Base-by-base conservation (phyloP, 169 alveolate genomes). In the Eimeria sp. region DNA sequence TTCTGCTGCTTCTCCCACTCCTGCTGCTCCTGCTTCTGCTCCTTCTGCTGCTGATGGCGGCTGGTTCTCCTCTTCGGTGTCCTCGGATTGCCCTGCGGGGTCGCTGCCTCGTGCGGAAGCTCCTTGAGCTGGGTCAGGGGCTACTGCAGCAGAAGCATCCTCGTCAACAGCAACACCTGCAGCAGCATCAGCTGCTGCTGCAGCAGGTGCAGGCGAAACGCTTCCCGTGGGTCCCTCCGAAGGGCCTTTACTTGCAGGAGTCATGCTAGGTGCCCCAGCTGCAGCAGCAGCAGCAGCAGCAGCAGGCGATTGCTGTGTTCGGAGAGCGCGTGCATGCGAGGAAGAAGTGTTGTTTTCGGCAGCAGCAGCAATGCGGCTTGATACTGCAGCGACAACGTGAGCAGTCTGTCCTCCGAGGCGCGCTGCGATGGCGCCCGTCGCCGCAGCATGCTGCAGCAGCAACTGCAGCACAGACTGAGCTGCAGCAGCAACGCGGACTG, bases 361-460 rank as follows among this genome's bases (percentile, higher is more conserved):
- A 52, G 90, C 90, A 83, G 91, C 91, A 85, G 62, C 58, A 60
- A 85, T 85, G 40, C 91, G 91, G 62, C 58, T 25, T 40, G 91
- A 33, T 20, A 85, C 91, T 60, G 91, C 91, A 58, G 91, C 60
- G 8, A 10, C 78, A 37, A 85, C 91, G 20, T 33, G 46, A 33
- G 91, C 62, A n/a, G 91, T 40, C 68, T 68, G 33, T 13, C 91
- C 91, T 20, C 37, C 37, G 60, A 33, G 91, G 56, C 91, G 18
- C 25, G 91, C 91, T 30, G 91, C 78, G 74, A 16, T 71, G 66
- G 91, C 91, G n/a, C 91, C 91, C 40, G 76, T 30, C 27, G 91
- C 91, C 33, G 91, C 91, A 85, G 91, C 91, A 40, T 85, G 91
- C 58, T 40, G 76, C 58, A 85, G 78, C 80, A 85, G 78, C 54